Evolutionary conservation across 2,329 filamentous ascomycete genomes (phyloP).

Genomic region (Thermothelomyces thermophilus): DNA sequence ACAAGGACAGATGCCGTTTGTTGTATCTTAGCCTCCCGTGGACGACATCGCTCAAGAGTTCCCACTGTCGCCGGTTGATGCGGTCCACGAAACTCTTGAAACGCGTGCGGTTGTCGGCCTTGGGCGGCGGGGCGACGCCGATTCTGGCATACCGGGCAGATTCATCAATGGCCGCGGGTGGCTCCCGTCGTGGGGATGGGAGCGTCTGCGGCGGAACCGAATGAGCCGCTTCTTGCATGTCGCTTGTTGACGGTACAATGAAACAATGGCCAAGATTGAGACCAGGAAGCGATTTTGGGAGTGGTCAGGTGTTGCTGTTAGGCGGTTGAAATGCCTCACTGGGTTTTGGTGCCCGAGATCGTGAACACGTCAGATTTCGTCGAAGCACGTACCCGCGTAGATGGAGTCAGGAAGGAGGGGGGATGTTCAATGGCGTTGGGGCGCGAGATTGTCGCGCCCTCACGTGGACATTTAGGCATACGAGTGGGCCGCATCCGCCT

Average conservation of each 20-base stretch:
- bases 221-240: neutral
- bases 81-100: slow-evolving; percentile 18
- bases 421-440: too few species aligned
- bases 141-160: slow-evolving; percentile 6
- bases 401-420: too few species aligned
- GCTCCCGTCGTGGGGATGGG: neutral
- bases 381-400: too few species aligned
- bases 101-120: slow-evolving; percentile 12
- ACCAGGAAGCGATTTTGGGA: too few species aligned
- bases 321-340: neutral
- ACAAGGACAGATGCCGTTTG: slow-evolving; percentile 10
- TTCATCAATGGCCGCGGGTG: neutral
- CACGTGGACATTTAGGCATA: neutral
- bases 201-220: neutral
- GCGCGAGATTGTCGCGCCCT: neutral
- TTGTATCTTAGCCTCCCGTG: slow-evolving; percentile 15
- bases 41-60: slow-evolving; percentile 8
- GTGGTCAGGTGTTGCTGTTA: neutral
- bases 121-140: slow-evolving; percentile 8
- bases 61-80: slow-evolving; percentile 19
- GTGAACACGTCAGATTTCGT: too few species aligned
- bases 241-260: too few species aligned
- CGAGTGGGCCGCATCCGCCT: neutral
- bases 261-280: too few species aligned
- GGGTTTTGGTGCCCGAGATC: too few species aligned